phyloP scores from a whole-genome alignment of 2,329 filamentous ascomycete species.

The Lecanicillium sp. region DNA sequence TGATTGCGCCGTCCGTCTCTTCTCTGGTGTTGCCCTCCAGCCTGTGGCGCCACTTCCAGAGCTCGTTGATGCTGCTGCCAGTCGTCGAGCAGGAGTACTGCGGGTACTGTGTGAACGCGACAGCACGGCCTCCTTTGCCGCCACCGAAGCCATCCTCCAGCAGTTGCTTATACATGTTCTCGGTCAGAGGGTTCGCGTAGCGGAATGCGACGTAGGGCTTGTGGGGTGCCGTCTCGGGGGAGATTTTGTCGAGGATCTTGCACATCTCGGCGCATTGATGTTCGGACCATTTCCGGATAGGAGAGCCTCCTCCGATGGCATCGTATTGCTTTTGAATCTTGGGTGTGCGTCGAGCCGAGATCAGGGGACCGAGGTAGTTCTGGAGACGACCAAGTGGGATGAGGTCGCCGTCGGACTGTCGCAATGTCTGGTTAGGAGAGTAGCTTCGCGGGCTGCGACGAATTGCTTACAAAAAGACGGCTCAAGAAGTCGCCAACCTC shows the following conservation, averaged over 20 bases:
- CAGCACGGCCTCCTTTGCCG: constrained; percentile 84
- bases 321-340: constrained; percentile 97
- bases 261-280: constrained; percentile 93
- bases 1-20: constrained; percentile 61
- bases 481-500: constrained; percentile 89
- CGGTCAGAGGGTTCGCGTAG: constrained; percentile 88
- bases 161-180: constrained; percentile 82
- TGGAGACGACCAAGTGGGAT: constrained; percentile 94
- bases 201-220: constrained; percentile 97
- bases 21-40: constrained; percentile 69
- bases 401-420: constrained; percentile 80
- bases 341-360: constrained; percentile 79
- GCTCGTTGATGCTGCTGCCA: constrained; percentile 88
- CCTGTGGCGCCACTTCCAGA: constrained; percentile 93
- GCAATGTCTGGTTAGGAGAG: constrained; percentile 14
- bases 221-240: constrained; percentile 89
- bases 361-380: constrained; percentile 81
- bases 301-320: constrained; percentile 93
- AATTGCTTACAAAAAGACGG: constrained; percentile 72
- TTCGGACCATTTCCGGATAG: constrained; percentile 97
- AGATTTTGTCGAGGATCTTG: constrained; percentile 87
- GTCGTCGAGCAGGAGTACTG: constrained; percentile 98
- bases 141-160: constrained; percentile 85
- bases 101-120: constrained; percentile 96
- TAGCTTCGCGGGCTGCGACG: constrained; percentile 4